Percentiles rank a stretch among this genome's conserved stretches.
Conservation (phyloP, 2,329 filamentous ascomycete genomes). For the Penicillium sp. region DNA sequence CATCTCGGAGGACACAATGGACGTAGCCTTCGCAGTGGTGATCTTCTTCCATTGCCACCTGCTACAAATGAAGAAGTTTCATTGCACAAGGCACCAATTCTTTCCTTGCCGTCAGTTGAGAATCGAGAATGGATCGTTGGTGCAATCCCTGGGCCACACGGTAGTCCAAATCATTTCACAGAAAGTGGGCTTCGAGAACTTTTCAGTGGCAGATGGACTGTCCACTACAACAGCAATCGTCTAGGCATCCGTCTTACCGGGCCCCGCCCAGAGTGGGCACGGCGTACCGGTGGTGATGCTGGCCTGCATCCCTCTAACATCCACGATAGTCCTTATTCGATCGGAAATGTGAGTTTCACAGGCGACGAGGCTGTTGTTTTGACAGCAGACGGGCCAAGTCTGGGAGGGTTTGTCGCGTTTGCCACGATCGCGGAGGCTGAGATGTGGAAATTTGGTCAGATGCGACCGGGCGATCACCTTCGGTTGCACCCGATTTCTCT, state of each 20-base stretch:
- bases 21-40: background rate
- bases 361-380: background rate
- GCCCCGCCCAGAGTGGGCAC: background rate
- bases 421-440: background rate
- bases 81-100: background rate
- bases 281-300: background rate
- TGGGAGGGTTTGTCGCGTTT: constrained; percentile 1
- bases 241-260: background rate
- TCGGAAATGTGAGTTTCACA: background rate
- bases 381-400: background rate
- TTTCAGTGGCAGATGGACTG: background rate
- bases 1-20: background rate
- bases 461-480: background rate
- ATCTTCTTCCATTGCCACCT: background rate
- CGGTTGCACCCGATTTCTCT: background rate
- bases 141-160: background rate
- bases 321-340: constrained; percentile 1
- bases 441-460: constrained; percentile 5
- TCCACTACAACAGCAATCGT: background rate
- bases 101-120: background rate
- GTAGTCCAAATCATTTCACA: background rate
- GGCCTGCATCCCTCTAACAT: constrained; percentile 2
- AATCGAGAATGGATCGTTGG: background rate
- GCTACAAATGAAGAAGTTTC: background rate
- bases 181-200: background rate